phyloP scores from a whole-genome alignment of 495 filamentous ascomycete species.

The Daldinia loculata region DNA sequence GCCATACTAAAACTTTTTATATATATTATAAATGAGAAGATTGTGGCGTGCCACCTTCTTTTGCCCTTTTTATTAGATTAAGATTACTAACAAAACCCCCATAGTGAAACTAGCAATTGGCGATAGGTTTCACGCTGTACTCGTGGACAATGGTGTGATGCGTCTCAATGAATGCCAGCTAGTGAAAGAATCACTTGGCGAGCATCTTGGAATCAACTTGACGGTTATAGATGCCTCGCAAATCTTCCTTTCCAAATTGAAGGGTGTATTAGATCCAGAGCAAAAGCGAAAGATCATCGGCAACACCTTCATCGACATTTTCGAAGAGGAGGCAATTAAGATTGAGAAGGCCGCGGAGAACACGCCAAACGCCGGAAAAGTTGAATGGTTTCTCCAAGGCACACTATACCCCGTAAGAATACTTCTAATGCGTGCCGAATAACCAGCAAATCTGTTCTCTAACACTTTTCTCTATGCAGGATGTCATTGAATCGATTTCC shows the following conservation, averaged over 20 bases:
- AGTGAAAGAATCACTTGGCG: conserved; percentile 76
- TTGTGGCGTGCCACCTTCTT: not conserved
- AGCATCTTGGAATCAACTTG: conserved; percentile 88
- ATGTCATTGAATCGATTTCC: conserved; percentile 82
- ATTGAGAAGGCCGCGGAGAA: conserved; percentile 74
- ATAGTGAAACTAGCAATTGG: conserved; percentile 73
- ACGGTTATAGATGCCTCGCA: conserved; percentile 85
- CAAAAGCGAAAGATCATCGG: conserved; percentile 95
- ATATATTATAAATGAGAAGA: not conserved
- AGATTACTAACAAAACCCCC: conserved; percentile 1
- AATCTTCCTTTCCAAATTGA: conserved; percentile 75
- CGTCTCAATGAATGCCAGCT: conserved; percentile 82
- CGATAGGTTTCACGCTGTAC: conserved; percentile 85
- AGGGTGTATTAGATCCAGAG: conserved; percentile 83
- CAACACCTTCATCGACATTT: conserved; percentile 84
- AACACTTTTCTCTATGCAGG: conserved; percentile 51
- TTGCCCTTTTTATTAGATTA: not conserved
- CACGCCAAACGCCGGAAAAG: conserved; percentile 68
- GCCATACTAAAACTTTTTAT: not conserved
- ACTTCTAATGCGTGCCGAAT: not conserved
- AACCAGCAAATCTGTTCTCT: not conserved
- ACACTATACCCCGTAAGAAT: conserved; percentile 71
- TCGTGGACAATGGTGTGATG: conserved; percentile 84
- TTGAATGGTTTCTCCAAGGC: conserved; percentile 86
- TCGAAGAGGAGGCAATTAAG: conserved; percentile 79